These are phyloP conservation scores for Yamadazyma taylorii DNA, from an alignment of 1,139 yeast genomes.

Conservation along the genomic window DNA sequence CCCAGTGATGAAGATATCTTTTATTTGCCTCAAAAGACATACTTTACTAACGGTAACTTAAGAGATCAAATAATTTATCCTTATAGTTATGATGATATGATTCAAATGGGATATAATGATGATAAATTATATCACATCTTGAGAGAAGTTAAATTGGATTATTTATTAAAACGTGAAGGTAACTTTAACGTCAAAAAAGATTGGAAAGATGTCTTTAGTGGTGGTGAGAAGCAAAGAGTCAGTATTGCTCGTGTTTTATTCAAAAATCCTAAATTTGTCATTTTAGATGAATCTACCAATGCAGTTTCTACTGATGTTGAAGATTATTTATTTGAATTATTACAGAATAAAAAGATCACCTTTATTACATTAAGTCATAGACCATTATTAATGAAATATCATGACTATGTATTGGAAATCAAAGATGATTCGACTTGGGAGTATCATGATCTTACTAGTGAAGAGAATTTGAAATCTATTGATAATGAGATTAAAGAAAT, in stretches of 20 bases:
- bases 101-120: conserved; percentile 71
- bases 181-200: conserved; percentile 62
- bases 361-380: conserved; percentile 85
- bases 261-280: conserved; percentile 78
- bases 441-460: conserved; percentile 53
- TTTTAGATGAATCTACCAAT: conserved; percentile 90
- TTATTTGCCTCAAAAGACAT: conserved; percentile 81
- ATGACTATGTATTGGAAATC: conserved; percentile 70
- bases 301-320: conserved; percentile 93
- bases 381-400: conserved; percentile 82
- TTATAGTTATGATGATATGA: conserved; percentile 73
- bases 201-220: conserved; percentile 91
- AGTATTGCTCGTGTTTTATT: conserved; percentile 86
- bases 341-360: conserved; percentile 70
- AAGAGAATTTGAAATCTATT: conserved; percentile 58
- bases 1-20: conserved; percentile 73
- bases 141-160: conserved; percentile 76
- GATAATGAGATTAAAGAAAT: conserved; percentile 68
- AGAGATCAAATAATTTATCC: conserved; percentile 91
- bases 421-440: conserved; percentile 45
- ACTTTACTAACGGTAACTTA: conserved; percentile 74
- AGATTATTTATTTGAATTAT: conserved; percentile 77
- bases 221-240: conserved; percentile 93
- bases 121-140: conserved; percentile 66
- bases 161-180: conserved; percentile 66